Evolutionary conservation across 2,329 filamentous ascomycete genomes (phyloP), one percentile per base, ranked within the genome.

Genomic region (Phialophora expanda): DNA sequence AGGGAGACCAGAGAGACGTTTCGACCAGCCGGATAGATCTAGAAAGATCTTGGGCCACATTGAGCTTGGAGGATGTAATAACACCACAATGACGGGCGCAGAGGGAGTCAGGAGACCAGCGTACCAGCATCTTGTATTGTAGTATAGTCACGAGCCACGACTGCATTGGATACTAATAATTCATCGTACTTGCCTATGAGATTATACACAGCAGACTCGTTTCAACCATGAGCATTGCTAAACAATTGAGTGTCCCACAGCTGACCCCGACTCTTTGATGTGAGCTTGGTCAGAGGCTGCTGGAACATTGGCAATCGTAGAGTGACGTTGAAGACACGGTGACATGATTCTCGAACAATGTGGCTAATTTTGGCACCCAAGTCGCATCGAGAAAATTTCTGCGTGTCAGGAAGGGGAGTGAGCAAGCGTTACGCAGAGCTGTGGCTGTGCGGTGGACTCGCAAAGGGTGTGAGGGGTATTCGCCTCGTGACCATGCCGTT

Each of bases 21-120:
- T 32, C n/a, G 28, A 44, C 28, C 75, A 72, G 55, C 44, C 41
- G 24, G 34, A 46, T 11, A 20, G 55, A 34, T 32, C 63, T 48
- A 46, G 24, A n/a, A n/a, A 44, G 56, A 62, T 62, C 60, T 44
- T 57, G 53, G 26, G 28, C 53, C 8, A 8, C 24, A 55, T 55
- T 14, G 28, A 32, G 14, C 26, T 55, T 65, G 60, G 56, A 58
- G 59, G 50, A 65, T 60, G 59, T 67, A 65, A 65, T 60, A 66
- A 44, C 53, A 62, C 30, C 58, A 41, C 58, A 61, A 20, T 38
- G 30, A 38, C 54, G 60, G 50, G 55, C 22, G 24, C 32, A 48
- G 44, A 38, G 44, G 20, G 6, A 58, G 32, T 32, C 22, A 30
- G 54, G 22, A 48, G 9, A 5, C 12, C 28, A 22, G 38, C 5